Evolutionary conservation across 441 rosid species (phyloP), one percentile per base, ranked within the genome.

Genomic region (Raphanus hybrid): DNA sequence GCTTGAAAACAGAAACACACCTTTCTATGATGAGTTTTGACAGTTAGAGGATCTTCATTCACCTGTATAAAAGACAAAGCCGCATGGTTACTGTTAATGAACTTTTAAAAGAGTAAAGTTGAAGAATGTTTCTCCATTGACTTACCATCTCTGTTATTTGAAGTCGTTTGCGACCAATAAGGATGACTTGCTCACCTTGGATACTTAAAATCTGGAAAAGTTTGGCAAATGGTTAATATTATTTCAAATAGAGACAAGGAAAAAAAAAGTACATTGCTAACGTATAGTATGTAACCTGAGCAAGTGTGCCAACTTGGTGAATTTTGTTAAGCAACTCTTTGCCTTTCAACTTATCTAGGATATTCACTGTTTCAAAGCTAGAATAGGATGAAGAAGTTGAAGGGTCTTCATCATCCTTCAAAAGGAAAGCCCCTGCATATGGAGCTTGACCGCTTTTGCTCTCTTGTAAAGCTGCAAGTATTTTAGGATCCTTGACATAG

Each of bases 131-230:
- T 5, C 57, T 5, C 57, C 9, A 14, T 14, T 50, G 2, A 50
- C 57, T 50, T 50, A 50, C 57, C 57, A 50, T 15, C 58, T 89
- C 97, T 74, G 92, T 91, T 69, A 90, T 89, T 35, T 71, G 88
- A 77, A 95, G 93, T 73, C 97, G 87, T 76, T 92, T 84, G 70
- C 84, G 96, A 80, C 99, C 99, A 82, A 89, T 75, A 68, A 95
- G 93, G 80, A 89, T 78, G 74, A 95, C 96, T 75, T 92, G 94
- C 54, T 95, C 94, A 29, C 96, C 98, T 79, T 90, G 88, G 77
- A 95, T 92, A 70, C 85, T 88, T 76, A 94, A 76, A 69, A 92
- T 95, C 97, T 92, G 86, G 8, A 15, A 52, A 52, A 14, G 5
- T n/a, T 48, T 48, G 54, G 54, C 58, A 43, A 43, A 43, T 43